These are phyloP conservation scores for Knufia petricola DNA, from an alignment of 2,329 filamentous ascomycete species.

Conservation along the genomic window DNA sequence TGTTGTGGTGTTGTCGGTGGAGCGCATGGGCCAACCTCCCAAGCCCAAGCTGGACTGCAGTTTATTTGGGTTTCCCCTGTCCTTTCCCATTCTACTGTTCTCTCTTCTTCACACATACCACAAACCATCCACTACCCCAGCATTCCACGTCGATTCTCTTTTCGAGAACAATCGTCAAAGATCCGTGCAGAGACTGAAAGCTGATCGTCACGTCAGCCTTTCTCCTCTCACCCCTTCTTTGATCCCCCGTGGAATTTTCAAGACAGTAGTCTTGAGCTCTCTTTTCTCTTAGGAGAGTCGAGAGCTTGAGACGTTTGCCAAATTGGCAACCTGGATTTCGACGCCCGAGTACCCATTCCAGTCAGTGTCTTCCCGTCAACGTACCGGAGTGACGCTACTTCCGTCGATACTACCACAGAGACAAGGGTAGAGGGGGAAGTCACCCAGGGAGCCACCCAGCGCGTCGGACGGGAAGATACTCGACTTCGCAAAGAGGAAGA, in stretches of 20 bases:
- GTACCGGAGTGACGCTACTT: conserved; percentile 70
- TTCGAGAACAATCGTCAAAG: conserved; percentile 9
- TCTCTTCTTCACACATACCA: conserved; percentile 1
- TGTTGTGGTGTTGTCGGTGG: conserved; percentile 7
- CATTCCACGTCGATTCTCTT: neutral
- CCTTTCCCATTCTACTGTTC: neutral
- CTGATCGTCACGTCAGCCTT: conserved; percentile 5
- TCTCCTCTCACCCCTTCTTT: conserved; percentile 6
- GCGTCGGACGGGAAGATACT: conserved; percentile 98
- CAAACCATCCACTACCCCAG: conserved; percentile 1
- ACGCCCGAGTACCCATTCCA: conserved; percentile 85
- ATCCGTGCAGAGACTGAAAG: conserved; percentile 8
- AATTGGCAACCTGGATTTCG: conserved; percentile 25
- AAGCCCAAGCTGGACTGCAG: conserved; percentile 2
- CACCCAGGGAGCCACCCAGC: conserved; percentile 57
- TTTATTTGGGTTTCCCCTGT: conserved; percentile 10
- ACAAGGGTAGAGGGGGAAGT: conserved; percentile 85
- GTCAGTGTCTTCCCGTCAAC: conserved; percentile 99
- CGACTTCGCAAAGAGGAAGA: conserved; percentile 68
- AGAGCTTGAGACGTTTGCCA: conserved; percentile 23
- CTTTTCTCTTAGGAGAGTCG: conserved; percentile 25
- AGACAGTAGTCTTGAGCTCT: conserved; percentile 24
- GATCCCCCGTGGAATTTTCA: conserved; percentile 11
- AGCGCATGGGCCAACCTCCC: conserved; percentile 8
- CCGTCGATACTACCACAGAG: conserved; percentile 48